phyloP scores from a whole-genome alignment of 345 rosid genomes.

The Limnanthes douglasii region DNA sequence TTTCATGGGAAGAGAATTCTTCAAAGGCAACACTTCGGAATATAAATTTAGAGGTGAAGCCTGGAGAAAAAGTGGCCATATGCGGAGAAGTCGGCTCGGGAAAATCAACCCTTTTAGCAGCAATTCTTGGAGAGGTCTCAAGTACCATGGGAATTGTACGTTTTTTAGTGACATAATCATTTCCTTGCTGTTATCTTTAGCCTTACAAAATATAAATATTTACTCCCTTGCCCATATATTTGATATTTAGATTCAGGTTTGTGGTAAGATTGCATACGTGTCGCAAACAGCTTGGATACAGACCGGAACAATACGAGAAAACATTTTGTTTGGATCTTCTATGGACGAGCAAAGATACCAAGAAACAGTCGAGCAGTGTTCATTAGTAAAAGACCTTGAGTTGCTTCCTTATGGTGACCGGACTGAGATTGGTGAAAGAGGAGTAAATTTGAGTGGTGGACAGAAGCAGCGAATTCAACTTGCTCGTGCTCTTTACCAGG shows the following conservation, averaged over 20 bases:
- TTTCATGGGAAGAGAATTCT: constrained; percentile 70
- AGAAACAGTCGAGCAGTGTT: constrained; percentile 65
- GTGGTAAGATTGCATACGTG: constrained; percentile 75
- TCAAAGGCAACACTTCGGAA: constrained; percentile 43
- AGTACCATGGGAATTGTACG: constrained; percentile 54
- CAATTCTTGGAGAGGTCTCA: constrained; percentile 87
- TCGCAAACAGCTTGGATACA: constrained; percentile 97
- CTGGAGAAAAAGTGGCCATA: constrained; percentile 67
- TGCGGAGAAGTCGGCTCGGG: constrained; percentile 99
- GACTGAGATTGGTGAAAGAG: constrained; percentile 97
- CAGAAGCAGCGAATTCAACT: constrained; percentile 96
- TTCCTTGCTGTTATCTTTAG: no score
- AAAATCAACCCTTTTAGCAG: constrained; percentile 81
- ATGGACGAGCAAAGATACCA: constrained; percentile 58
- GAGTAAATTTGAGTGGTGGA: constrained; percentile 96
- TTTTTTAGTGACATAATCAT: no score
- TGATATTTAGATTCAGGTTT: constrained; percentile 72
- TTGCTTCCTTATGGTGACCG: constrained; percentile 77
- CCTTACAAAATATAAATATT: no score
- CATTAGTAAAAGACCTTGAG: constrained; percentile 81
- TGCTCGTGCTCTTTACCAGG: constrained; percentile 91
- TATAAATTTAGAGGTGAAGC: constrained; percentile 36
- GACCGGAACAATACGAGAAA: constrained; percentile 74
- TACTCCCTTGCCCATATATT: no score
- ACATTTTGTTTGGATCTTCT: constrained; percentile 64